Percentiles rank a stretch among this genome's conserved stretches.
phyloP scores from a whole-genome alignment of 805 yeast genomes.

The Wickerhamomyces kurtzmanii region DNA sequence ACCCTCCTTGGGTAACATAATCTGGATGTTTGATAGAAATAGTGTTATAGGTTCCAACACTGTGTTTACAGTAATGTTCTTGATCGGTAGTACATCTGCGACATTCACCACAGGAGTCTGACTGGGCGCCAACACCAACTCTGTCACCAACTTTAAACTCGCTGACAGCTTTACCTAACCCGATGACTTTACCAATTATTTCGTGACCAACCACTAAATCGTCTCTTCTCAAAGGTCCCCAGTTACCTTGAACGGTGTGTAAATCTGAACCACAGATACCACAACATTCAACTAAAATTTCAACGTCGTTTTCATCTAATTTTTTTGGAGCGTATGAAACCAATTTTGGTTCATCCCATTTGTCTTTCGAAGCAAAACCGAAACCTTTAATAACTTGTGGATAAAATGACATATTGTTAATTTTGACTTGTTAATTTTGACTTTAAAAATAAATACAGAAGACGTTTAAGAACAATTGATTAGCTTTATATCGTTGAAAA shows the following conservation, averaged over 20 bases:
- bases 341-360: slow-evolving; percentile 41
- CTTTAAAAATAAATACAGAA: too few relatives aligned
- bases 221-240: too few relatives aligned
- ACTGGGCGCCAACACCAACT: slow-evolving; percentile 42
- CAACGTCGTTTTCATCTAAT: slow-evolving; percentile 30
- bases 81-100: slow-evolving; percentile 24
- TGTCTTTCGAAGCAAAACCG: slow-evolving; percentile 31
- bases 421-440: too few relatives aligned
- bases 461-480: too few relatives aligned
- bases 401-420: too few relatives aligned
- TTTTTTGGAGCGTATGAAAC: slow-evolving; percentile 33
- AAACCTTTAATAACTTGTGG: slow-evolving; percentile 49
- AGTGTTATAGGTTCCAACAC: slow-evolving; percentile 25
- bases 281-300: slow-evolving; percentile 40
- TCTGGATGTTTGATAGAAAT: slow-evolving; percentile 25
- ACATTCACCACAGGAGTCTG: slow-evolving; percentile 28
- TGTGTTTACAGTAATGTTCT: slow-evolving; percentile 27
- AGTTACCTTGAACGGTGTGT: too few relatives aligned
- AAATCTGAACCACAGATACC: slow-evolving; percentile 55
- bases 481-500: too few relatives aligned
- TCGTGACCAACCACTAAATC: slow-evolving; percentile 24
- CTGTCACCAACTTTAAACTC: slow-evolving; percentile 34
- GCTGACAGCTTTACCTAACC: slow-evolving; percentile 26
- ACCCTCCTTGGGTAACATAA: slow-evolving; percentile 33
- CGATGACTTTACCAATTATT: slow-evolving; percentile 21